Percentiles rank a stretch among this genome's conserved stretches.
These are phyloP conservation scores for Phytophthora cryptogea DNA, from an alignment of 352 stramenopile species.

Conservation along the genomic window DNA sequence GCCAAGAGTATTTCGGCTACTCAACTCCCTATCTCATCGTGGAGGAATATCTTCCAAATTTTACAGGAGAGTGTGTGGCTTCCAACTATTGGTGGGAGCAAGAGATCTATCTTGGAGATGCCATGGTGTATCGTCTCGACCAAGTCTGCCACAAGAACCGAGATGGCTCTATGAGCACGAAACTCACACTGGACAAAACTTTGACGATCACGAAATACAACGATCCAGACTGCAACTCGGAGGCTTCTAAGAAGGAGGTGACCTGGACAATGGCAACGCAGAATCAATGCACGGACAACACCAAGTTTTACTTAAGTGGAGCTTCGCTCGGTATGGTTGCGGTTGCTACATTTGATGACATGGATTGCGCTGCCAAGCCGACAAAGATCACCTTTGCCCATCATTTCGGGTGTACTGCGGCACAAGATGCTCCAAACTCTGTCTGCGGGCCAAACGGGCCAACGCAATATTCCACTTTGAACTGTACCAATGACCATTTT, in stretches of 20 bases:
- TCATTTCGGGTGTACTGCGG: neutral
- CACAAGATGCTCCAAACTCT: neutral
- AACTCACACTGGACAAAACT: conserved; percentile 1
- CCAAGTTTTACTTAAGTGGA: too few species aligned
- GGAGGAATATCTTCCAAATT: conserved; percentile 2
- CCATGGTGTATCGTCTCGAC: conserved; percentile 9
- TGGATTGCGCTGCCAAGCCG: neutral
- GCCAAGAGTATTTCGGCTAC: neutral
- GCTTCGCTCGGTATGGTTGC: neutral
- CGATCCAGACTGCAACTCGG: conserved; percentile 1
- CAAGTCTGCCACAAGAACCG: conserved; percentile 2
- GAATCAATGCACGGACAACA: too few species aligned
- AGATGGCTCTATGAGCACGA: neutral
- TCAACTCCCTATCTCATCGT: conserved; percentile 10
- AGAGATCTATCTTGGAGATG: neutral
- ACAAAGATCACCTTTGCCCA: conserved; percentile 1
- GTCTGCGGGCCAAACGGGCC: neutral
- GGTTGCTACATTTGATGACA: conserved; percentile 8
- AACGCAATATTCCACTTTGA: too few species aligned
- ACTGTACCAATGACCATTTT: too few species aligned
- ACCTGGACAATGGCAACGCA: conserved; percentile 4
- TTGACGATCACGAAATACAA: conserved; percentile 7
- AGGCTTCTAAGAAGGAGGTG: too few species aligned
- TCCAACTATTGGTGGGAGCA: too few species aligned
- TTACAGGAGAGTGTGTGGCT: neutral